phyloP scores from a whole-genome alignment of 768 basidiomycete species.

The Trametes sanguinea region DNA sequence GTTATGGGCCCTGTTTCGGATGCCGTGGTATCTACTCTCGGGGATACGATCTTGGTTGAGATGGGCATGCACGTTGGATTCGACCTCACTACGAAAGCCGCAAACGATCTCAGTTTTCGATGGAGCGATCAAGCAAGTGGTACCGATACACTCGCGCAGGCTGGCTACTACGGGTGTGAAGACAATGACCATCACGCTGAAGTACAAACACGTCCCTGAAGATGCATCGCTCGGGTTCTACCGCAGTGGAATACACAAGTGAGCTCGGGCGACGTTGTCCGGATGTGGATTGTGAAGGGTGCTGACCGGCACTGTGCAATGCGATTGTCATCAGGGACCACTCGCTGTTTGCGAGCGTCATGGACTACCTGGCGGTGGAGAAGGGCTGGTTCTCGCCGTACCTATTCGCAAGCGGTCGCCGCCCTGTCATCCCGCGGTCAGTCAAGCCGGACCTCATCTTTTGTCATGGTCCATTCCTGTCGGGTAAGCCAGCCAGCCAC shows the following conservation, averaged over 20 bases:
- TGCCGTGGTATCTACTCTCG: slow-evolving; percentile 49
- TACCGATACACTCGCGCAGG: slow-evolving; percentile 54
- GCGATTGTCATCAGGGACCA: slow-evolving; percentile 41
- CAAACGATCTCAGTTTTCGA: slow-evolving; percentile 55
- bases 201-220: slow-evolving; percentile 56
- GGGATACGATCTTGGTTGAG: slow-evolving; percentile 61
- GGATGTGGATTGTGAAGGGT: slow-evolving; percentile 2
- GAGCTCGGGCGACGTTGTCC: slow-evolving; percentile 21
- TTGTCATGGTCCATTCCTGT: slow-evolving; percentile 64
- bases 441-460: slow-evolving; percentile 69
- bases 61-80: slow-evolving; percentile 57
- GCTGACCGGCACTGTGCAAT: neutral
- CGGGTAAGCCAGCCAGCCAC: slow-evolving; percentile 37
- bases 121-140: slow-evolving; percentile 46
- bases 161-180: slow-evolving; percentile 62
- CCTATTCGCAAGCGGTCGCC: slow-evolving; percentile 58
- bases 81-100: slow-evolving; percentile 49
- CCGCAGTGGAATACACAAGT: slow-evolving; percentile 60
- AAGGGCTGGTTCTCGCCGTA: slow-evolving; percentile 74
- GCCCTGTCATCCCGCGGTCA: slow-evolving; percentile 60
- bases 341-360: slow-evolving; percentile 61
- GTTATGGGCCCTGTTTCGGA: slow-evolving; percentile 60
- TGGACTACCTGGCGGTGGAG: slow-evolving; percentile 61
- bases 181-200: slow-evolving; percentile 58
- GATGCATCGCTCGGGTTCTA: slow-evolving; percentile 65